A percentile compares a stretch with the other conserved stretches of the same genome.
Evolutionary conservation across 805 yeast species (phyloP).

Genomic region (Ogataea corticis): DNA sequence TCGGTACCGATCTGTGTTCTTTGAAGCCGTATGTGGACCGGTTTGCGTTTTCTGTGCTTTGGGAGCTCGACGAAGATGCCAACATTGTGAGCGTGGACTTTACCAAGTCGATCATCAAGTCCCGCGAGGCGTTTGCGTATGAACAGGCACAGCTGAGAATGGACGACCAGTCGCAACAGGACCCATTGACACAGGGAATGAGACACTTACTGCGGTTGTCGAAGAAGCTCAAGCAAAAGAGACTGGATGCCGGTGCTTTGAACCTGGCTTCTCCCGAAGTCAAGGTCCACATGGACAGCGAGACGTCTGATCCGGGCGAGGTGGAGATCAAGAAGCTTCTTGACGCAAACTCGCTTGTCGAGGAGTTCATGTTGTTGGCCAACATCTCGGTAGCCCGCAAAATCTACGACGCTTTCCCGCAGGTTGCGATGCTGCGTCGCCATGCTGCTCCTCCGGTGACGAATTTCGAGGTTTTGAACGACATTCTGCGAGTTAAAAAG

Average conservation of each 20-base stretch:
- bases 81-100: constrained; percentile 76
- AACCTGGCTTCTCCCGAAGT: constrained; percentile 98
- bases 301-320: constrained; percentile 94
- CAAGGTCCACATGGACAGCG: constrained; percentile 94
- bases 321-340: constrained; percentile 86
- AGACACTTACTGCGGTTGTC: constrained; percentile 78
- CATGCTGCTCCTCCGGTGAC: constrained; percentile 97
- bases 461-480: constrained; percentile 85
- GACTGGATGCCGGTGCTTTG: constrained; percentile 94
- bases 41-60: constrained; percentile 90
- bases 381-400: constrained; percentile 93
- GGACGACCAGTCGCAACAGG: constrained; percentile 73
- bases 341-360: constrained; percentile 94
- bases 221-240: constrained; percentile 76
- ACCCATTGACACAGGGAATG: constrained; percentile 88
- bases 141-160: constrained; percentile 91
- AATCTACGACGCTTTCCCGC: constrained; percentile 91
- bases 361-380: constrained; percentile 97
- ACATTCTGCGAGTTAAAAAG: constrained; percentile 81
- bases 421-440: constrained; percentile 96
- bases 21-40: constrained; percentile 93
- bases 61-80: constrained; percentile 92
- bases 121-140: constrained; percentile 93
- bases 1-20: constrained; percentile 96
- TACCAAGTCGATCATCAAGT: constrained; percentile 84